phyloP scores from a whole-genome alignment of 2,329 filamentous ascomycete genomes.

The Clarireedia hainanense region DNA sequence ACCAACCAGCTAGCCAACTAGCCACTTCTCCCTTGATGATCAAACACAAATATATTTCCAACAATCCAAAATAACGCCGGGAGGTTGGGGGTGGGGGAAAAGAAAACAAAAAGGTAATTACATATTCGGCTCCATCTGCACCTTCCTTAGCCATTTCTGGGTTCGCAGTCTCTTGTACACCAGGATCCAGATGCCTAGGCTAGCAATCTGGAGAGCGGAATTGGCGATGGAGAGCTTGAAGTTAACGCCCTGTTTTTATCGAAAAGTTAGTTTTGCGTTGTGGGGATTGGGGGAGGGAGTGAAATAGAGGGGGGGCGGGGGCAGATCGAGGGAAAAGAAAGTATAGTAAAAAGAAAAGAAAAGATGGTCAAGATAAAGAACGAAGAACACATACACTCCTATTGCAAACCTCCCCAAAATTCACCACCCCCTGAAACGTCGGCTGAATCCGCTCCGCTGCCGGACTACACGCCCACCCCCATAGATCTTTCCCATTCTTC shows the following conservation, averaged over 20 bases:
- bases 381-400: constrained; percentile 11
- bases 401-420: constrained; percentile 16
- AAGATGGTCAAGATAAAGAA: not conserved
- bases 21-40: not conserved
- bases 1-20: too few species aligned
- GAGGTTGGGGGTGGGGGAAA: too few species aligned
- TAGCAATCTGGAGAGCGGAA: not conserved
- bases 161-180: not conserved
- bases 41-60: not conserved
- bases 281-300: too few species aligned
- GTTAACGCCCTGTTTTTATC: not conserved
- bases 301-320: not conserved
- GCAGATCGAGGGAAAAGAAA: not conserved
- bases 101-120: not conserved
- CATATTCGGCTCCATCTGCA: not conserved
- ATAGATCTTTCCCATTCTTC: constrained; percentile 18
- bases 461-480: constrained; percentile 18
- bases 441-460: constrained; percentile 15
- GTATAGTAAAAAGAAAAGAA: not conserved
- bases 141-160: not conserved
- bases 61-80: too few species aligned
- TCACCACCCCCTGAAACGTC: constrained; percentile 15
- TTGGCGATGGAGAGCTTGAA: not conserved
- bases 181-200: not conserved
- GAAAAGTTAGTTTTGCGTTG: too few species aligned